A percentile compares a stretch with the other conserved stretches of the same genome.
Evolutionary conservation across 2,329 filamentous ascomycete genomes (phyloP).

Genomic region (Trichoderma aggressivum): DNA sequence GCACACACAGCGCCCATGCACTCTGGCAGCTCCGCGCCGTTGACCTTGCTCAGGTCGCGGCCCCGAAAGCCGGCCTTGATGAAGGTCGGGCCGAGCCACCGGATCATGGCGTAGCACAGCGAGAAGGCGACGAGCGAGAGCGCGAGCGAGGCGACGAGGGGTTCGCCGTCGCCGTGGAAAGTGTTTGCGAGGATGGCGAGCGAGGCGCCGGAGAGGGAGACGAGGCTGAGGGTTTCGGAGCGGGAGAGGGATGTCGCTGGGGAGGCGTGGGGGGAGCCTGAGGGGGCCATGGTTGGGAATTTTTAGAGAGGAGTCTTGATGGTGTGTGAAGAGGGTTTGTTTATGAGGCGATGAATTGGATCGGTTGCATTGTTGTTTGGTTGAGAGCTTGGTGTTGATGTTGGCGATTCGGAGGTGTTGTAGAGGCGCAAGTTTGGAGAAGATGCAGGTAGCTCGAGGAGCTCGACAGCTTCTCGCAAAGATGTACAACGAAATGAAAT

Average conservation of each 20-base stretch:
- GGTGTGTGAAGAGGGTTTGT: neutral
- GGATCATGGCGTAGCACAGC: conserved; percentile 78
- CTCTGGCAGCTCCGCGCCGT: conserved; percentile 79
- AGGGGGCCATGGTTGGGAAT: conserved; percentile 2
- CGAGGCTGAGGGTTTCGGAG: conserved; percentile 51
- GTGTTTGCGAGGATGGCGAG: conserved; percentile 74
- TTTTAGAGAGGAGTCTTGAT: neutral
- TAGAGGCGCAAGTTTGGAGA: neutral
- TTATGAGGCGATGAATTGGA: neutral
- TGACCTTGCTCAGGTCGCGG: conserved; percentile 72
- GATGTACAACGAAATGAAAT: neutral
- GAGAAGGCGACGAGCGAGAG: conserved; percentile 83
- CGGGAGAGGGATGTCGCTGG: conserved; percentile 43
- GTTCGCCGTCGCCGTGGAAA: conserved; percentile 80
- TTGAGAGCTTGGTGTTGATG: neutral
- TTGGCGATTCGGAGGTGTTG: neutral
- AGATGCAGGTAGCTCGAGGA: neutral
- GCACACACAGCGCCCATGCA: conserved; percentile 95
- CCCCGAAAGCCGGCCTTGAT: conserved; percentile 86
- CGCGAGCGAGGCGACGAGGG: conserved; percentile 81
- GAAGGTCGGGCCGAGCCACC: conserved; percentile 90
- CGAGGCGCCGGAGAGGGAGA: conserved; percentile 65
- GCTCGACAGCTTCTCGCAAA: neutral
- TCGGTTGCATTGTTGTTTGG: neutral
- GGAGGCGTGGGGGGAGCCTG: conserved; percentile 28